Evolutionary conservation across 75 land plant genomes (phyloP).

Genomic region (Larix kaempferi): DNA sequence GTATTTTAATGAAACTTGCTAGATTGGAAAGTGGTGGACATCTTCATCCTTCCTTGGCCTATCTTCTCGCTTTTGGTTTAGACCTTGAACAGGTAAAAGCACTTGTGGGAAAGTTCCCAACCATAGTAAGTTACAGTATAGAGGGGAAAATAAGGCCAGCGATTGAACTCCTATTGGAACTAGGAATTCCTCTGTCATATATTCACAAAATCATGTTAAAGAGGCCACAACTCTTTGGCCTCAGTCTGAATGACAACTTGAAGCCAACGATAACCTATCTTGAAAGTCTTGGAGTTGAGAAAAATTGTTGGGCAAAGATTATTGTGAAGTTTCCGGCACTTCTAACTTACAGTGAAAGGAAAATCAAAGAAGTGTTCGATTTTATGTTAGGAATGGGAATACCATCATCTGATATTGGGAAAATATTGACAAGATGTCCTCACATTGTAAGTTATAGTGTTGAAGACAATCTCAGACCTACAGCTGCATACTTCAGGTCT

Average conservation of each 20-base stretch:
- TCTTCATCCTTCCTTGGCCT: conserved; percentile 48
- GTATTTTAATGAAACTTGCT: conserved; percentile 36
- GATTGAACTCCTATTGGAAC: conserved; percentile 56
- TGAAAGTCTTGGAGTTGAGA: conserved; percentile 65
- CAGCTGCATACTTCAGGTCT: conserved; percentile 53
- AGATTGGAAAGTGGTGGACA: conserved; percentile 31
- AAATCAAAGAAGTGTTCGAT: conserved; percentile 43
- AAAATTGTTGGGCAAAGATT: conserved; percentile 67
- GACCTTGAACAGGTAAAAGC: conserved; percentile 43
- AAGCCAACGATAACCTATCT: conserved; percentile 62
- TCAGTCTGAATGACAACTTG: conserved; percentile 62
- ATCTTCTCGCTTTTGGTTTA: conserved; percentile 56
- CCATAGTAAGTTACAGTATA: conserved; percentile 62
- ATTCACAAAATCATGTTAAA: conserved; percentile 58
- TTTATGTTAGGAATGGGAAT: conserved; percentile 58
- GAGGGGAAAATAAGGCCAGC: conserved; percentile 67
- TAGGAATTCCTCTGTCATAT: conserved; percentile 51
- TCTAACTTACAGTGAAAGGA: conserved; percentile 69
- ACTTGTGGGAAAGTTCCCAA: conserved; percentile 50
- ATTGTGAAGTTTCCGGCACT: conserved; percentile 64
- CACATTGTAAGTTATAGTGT: conserved; percentile 81
- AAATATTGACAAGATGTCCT: conserved; percentile 66
- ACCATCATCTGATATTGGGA: conserved; percentile 45
- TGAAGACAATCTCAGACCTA: conserved; percentile 61
- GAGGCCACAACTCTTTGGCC: conserved; percentile 80